Percentiles rank a stretch among this genome's conserved stretches.
Evolutionary conservation across 2,329 filamentous ascomycete genomes (phyloP).

Genomic region (Magnaporthiopsis incrustans): DNA sequence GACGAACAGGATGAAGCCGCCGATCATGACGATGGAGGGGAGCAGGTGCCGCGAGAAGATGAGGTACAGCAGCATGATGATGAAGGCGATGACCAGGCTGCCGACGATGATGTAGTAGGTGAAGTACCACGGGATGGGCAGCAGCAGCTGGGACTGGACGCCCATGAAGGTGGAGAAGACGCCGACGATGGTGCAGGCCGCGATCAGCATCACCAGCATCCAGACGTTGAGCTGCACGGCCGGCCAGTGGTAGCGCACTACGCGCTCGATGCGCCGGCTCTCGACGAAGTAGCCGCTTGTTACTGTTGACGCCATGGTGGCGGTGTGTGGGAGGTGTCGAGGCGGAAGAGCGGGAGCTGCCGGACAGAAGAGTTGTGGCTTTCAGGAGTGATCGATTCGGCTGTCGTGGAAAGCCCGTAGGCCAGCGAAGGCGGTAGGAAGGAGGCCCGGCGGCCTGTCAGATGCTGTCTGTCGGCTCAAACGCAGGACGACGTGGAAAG

Average conservation of each 20-base stretch:
- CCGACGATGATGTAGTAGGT: slow-evolving; percentile 55
- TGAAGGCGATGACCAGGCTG: slow-evolving; percentile 56
- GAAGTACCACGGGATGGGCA: slow-evolving; percentile 57
- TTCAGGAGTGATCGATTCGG: neutral
- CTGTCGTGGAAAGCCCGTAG: neutral
- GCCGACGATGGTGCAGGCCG: slow-evolving; percentile 50
- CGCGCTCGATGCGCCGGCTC: slow-evolving; percentile 32
- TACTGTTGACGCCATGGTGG: slow-evolving; percentile 26
- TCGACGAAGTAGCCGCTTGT: slow-evolving; percentile 34
- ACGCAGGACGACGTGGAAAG: neutral
- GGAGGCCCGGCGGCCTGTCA: neutral
- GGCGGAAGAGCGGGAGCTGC: neutral
- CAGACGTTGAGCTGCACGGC: slow-evolving; percentile 59
- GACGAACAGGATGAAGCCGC: slow-evolving; percentile 57
- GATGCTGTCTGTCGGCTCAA: neutral
- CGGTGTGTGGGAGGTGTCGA: neutral
- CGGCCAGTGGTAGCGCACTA: slow-evolving; percentile 61
- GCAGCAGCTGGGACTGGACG: slow-evolving; percentile 45
- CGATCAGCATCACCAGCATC: slow-evolving; percentile 58
- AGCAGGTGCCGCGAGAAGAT: slow-evolving; percentile 54
- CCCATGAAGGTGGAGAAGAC: slow-evolving; percentile 53
- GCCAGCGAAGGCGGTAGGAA: neutral
- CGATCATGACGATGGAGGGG: slow-evolving; percentile 54
- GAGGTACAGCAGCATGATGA: slow-evolving; percentile 55
- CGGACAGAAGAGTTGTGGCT: neutral